phyloP scores from a whole-genome alignment of 495 filamentous ascomycete genomes.

The Xylaria longipes region DNA sequence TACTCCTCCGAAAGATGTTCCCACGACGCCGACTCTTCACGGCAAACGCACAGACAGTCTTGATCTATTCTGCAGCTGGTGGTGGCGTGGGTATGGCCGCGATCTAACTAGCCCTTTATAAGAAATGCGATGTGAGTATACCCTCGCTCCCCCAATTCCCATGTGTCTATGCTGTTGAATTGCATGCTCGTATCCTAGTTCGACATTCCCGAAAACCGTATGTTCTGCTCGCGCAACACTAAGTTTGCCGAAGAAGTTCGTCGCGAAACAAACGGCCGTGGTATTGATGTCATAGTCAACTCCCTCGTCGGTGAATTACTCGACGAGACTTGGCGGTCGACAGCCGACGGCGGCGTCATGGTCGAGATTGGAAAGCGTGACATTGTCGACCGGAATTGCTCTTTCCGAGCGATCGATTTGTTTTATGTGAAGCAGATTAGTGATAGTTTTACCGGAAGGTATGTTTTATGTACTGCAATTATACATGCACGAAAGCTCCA shows the following conservation, averaged over 20 bases:
- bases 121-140: too few species aligned
- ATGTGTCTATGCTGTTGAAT: too few species aligned
- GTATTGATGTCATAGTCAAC: conserved; percentile 64
- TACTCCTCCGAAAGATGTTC: too few species aligned
- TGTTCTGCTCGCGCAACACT: conserved; percentile 52
- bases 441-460: not conserved
- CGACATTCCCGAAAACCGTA: conserved; percentile 54
- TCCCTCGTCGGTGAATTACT: conserved; percentile 61
- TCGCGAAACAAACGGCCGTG: conserved; percentile 50
- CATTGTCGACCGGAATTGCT: conserved; percentile 38
- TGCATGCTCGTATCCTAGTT: conserved; percentile 30
- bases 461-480: not conserved
- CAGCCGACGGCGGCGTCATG: conserved; percentile 59
- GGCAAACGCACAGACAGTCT: too few species aligned
- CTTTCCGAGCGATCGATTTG: conserved; percentile 43
- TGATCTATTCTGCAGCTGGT: too few species aligned
- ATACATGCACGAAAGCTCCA: too few species aligned
- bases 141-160: too few species aligned
- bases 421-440: conserved; percentile 12
- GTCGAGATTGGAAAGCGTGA: conserved; percentile 60
- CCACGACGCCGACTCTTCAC: too few species aligned
- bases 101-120: too few species aligned
- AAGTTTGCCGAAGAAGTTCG: conserved; percentile 51
- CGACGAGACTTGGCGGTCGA: conserved; percentile 58
- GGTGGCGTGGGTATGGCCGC: too few species aligned